These are phyloP conservation scores for Bondarzewia mesenterica DNA, from an alignment of 1,284 basidiomycete species.

Conservation along the genomic window DNA sequence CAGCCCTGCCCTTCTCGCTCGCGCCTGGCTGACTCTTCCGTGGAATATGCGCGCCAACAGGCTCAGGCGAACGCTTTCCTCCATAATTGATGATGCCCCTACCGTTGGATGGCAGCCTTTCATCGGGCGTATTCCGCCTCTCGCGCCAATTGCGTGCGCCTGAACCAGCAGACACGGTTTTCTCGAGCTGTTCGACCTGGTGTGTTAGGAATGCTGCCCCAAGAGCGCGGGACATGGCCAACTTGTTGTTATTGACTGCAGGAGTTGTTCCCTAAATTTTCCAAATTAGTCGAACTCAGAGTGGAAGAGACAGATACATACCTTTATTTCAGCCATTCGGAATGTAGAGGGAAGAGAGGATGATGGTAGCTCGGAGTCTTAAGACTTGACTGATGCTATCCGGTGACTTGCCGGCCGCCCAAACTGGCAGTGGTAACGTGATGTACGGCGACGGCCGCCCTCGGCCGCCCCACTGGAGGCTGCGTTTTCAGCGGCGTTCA, in stretches of 20 bases:
- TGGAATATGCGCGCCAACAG: conserved; percentile 7
- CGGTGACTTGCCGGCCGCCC: too few species aligned
- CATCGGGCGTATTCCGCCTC: conserved; percentile 10
- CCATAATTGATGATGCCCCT: conserved; percentile 8
- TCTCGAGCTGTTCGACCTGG: conserved; percentile 77
- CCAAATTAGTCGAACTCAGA: neutral
- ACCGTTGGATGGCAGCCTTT: conserved; percentile 1
- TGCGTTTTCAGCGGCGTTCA: too few species aligned
- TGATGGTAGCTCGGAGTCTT: too few species aligned
- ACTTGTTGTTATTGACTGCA: conserved; percentile 32
- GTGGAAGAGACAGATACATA: neutral
- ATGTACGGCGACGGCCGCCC: too few species aligned
- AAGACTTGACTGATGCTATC: too few species aligned
- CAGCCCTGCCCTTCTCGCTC: conserved; percentile 18
- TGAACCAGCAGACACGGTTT: conserved; percentile 47
- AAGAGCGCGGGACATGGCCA: conserved; percentile 75
- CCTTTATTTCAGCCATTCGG: conserved; percentile 12
- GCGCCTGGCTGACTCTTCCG: conserved; percentile 22
- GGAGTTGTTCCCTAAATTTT: neutral
- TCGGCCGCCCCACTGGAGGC: too few species aligned
- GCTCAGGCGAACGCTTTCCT: conserved; percentile 14
- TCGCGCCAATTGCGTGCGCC: conserved; percentile 54
- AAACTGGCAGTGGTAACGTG: too few species aligned
- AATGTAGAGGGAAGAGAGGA: too few species aligned
- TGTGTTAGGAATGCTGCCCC: conserved; percentile 78